Base-by-base conservation (phyloP, 1,284 basidiomycete species). In the Rhodotorula sp. region DNA sequence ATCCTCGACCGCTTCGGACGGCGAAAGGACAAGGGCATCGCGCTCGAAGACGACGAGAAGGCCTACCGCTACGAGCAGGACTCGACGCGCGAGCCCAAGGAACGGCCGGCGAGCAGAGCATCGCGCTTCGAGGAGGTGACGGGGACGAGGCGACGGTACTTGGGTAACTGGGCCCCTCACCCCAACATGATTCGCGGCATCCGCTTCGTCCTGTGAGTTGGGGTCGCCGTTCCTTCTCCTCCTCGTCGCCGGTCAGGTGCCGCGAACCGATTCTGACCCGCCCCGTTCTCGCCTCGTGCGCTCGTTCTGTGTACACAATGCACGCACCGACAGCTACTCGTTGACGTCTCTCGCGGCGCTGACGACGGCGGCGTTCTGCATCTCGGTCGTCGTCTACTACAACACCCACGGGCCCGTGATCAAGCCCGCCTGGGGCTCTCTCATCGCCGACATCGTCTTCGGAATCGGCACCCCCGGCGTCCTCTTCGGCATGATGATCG, bases 401-500 rank as follows among this genome's bases (percentile, higher is more conserved):
- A 78, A 80, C 72, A 67, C 64, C 1, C 76, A 80, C 66, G 73
- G 77, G 28, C 80, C 79, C 13, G 79, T 80, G 71, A 77, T 81
- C 65, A 72, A 75, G 34, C 80, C 80, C 2, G 78, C 80, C 1
- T 80, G 80, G 79, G 79, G 80, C 1, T 79, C 78, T 4, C 71
- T 80, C 64, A 81, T 81, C 75, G 80, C 78, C 75, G 66, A 77
- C 50, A 78, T 81, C 70, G 68, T 80, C 64, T 77, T 81, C 64
- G 80, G 80, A 54, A 74, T 81, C 55, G 74, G 71, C 65, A 78
- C 79, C 65, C 76, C 80, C 67, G 78, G 78, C 71, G 78, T 80
- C 74, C 77, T 78, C 50, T 80, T 79, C 74, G 79, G 79, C 66
- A 75, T 79, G 58, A 75, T 79, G 68, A 59, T 81, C 22, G 78